Evolutionary conservation across 306 rosid genomes (phyloP).

Genomic region (Acacia melanoxylon): DNA sequence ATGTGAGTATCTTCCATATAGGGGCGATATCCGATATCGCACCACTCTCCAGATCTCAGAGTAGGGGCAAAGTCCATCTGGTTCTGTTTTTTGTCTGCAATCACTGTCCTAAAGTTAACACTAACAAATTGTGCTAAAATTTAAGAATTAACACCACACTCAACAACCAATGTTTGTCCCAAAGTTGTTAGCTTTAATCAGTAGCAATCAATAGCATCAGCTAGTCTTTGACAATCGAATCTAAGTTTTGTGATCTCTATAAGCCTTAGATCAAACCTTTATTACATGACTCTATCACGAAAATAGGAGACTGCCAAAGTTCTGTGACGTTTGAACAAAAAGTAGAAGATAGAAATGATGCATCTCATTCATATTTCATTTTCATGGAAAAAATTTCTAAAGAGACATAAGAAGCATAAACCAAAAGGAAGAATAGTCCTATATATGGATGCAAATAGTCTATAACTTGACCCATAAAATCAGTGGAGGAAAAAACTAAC

Average conservation of each 20-base stretch:
- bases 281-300: background rate
- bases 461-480: background rate
- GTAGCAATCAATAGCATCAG: background rate
- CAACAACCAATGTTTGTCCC: background rate
- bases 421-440: background rate
- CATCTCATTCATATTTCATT: background rate
- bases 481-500: background rate
- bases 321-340: background rate
- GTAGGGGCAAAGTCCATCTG: constrained; percentile 50
- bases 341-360: background rate
- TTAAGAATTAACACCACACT: background rate
- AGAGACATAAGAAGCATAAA: constrained; percentile 6
- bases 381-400: constrained; percentile 9
- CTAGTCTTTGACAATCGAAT: constrained; percentile 26
- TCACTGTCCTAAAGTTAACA: constrained; percentile 31
- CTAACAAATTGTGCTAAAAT: constrained; percentile 11
- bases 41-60: constrained; percentile 94
- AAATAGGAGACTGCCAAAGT: background rate
- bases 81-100: constrained; percentile 59
- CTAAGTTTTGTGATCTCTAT: constrained; percentile 19
- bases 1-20: constrained; percentile 92
- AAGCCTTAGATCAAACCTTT: background rate
- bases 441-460: background rate
- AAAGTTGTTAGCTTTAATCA: background rate
- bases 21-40: constrained; percentile 75